Percentiles rank a stretch among this genome's conserved stretches.
phyloP scores from a whole-genome alignment of 441 rosid genomes.

The Biscutella auriculata region DNA sequence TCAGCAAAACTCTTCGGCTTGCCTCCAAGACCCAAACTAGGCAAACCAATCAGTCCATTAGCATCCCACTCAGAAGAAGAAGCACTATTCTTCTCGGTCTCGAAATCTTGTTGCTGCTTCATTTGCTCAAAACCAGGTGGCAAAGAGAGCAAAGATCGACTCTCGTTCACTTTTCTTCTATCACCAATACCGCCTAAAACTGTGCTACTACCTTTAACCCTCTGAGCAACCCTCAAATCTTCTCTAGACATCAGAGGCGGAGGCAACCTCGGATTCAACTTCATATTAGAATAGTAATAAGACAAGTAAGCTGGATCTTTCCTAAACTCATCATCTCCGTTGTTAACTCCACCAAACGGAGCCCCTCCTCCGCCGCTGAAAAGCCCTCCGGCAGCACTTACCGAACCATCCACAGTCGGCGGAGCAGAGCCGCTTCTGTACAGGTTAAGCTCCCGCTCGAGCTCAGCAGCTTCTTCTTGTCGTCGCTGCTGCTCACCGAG shows the following conservation, averaged over 20 bases:
- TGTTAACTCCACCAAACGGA: constrained; percentile 30
- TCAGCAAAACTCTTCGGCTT: constrained; percentile 80
- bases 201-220: constrained; percentile 55
- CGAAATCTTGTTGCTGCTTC: constrained; percentile 33
- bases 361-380: constrained; percentile 33
- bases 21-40: constrained; percentile 58
- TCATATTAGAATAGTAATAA: constrained; percentile 76
- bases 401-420: constrained; percentile 87
- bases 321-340: constrained; percentile 64
- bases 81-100: constrained; percentile 27
- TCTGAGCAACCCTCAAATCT: constrained; percentile 80
- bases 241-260: constrained; percentile 84
- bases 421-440: constrained; percentile 95
- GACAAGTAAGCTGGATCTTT: constrained; percentile 75
- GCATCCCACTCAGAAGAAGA: constrained; percentile 57
- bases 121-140: constrained; percentile 81
- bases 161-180: constrained; percentile 44
- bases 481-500: constrained; percentile 58
- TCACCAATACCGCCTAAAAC: constrained; percentile 79
- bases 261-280: constrained; percentile 91
- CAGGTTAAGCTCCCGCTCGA: constrained; percentile 67
- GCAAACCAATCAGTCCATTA: constrained; percentile 78
- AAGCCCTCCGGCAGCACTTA: constrained; percentile 65
- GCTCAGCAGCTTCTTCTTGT: constrained; percentile 49
- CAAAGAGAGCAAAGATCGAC: constrained; percentile 53